phyloP scores from a whole-genome alignment of 2,329 filamentous ascomycete genomes.

The Diaporthe citriasiana region DNA sequence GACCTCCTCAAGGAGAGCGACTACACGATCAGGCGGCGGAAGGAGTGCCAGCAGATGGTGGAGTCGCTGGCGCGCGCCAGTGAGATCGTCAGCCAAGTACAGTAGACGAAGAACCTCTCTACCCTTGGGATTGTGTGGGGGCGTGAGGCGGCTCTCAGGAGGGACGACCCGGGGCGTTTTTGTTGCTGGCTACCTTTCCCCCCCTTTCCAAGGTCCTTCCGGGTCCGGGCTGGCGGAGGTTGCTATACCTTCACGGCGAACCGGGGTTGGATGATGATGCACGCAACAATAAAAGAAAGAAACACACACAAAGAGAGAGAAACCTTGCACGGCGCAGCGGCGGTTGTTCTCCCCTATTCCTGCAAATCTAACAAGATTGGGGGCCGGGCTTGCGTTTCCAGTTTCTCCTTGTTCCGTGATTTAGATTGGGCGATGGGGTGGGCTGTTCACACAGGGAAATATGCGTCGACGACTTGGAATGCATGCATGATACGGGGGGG shows the following conservation, averaged over 20 bases:
- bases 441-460: slow-evolving; percentile 2
- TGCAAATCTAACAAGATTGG: not conserved
- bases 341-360: not conserved
- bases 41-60: slow-evolving; percentile 99
- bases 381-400: slow-evolving; percentile 7
- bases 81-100: slow-evolving; percentile 92
- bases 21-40: slow-evolving; percentile 93
- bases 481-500: slow-evolving; percentile 19
- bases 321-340: slow-evolving; percentile 29
- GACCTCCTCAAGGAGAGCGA: slow-evolving; percentile 98
- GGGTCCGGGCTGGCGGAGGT: not conserved
- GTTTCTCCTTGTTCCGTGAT: slow-evolving; percentile 4
- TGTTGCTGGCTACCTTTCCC: not conserved
- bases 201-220: not conserved
- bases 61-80: slow-evolving; percentile 90
- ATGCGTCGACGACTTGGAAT: slow-evolving; percentile 22
- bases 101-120: slow-evolving; percentile 56
- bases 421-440: not conserved
- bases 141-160: not conserved
- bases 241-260: not conserved
- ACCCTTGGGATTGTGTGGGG: not conserved
- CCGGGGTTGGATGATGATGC: slow-evolving; percentile 23
- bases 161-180: not conserved
- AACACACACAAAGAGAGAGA: not conserved
- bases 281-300: slow-evolving; percentile 12